Base-by-base conservation (phyloP, 2,329 filamentous ascomycete genomes). In the Curvularia sp. region DNA sequence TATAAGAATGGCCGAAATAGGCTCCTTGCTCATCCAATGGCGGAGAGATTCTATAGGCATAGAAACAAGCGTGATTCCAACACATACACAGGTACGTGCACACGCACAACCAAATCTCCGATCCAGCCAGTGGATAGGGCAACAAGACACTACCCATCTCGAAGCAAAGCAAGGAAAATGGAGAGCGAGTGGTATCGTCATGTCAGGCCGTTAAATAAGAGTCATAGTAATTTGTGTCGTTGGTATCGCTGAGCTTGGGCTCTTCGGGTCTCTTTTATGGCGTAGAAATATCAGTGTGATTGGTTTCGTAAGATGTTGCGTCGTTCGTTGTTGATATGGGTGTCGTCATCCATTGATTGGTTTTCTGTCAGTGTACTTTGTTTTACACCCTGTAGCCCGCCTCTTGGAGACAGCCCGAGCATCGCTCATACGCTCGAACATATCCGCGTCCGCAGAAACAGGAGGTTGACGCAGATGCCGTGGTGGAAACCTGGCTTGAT, bases 361-460 rank as follows among this genome's bases (percentile, higher is more conserved):
- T 22, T 18, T 30, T 39, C 53, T 28, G 24, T 33, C 49, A 43
- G 38, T 31, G 43, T 55, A 35, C 18, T 28, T 24, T 28, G 41
- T n/a, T 46, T 49, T 60, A 66, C 18, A 63, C 64, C 58, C 66
- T 65, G 60, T 75, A 81, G 20, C 78, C 78, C n/a, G 70, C 75
- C 55, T 81, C 79, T 13, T 73, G 72, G 53, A 81, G 66, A 63
- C 80, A 82, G 49, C 62, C 71, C 7, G 64, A 75, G 67, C 80
- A 82, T n/a, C 79, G 69, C 26, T 80, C 78, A 57, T 81, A 81
- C 18, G 70, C 69, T 38, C 73, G 69, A 13, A 81, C 74, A 13
- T 71, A 66, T 7, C 75, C 78, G 15, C 79, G 74, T 28, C 76
- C 75, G 57, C 76, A 78, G 50, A 64, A 74, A 67, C 75, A 78